A percentile compares a stretch with the other conserved stretches of the same genome.
phyloP scores from a whole-genome alignment of 257 asterid species.

The Solanum commersonii region DNA sequence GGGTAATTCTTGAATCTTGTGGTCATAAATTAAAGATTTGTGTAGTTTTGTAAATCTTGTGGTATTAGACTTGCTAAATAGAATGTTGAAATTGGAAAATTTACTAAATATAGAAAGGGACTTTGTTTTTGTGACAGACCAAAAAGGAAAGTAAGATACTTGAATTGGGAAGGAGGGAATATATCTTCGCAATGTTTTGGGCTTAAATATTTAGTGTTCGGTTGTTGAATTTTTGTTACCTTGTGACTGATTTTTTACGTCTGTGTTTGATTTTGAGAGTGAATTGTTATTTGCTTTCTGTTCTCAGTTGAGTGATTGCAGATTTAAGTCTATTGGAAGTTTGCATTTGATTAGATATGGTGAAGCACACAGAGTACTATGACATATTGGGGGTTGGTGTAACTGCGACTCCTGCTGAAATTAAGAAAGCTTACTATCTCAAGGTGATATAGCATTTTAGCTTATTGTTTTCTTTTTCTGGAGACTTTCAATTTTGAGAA shows the following conservation, averaged over 20 bases:
- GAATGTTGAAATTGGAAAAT: not conserved
- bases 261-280: not conserved
- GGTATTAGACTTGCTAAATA: not conserved
- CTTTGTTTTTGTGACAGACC: not conserved
- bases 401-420: constrained; percentile 54
- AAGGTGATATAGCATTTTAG: constrained; percentile 34
- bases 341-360: constrained; percentile 27
- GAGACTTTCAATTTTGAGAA: not conserved
- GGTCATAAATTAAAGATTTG: not conserved
- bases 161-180: not conserved
- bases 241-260: not conserved
- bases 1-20: not conserved
- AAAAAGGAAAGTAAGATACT: not conserved
- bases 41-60: not conserved
- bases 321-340: not conserved
- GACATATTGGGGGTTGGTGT: constrained; percentile 54
- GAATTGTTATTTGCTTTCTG: not conserved
- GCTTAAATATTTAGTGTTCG: not conserved
- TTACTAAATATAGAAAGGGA: not conserved
- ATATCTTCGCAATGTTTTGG: not conserved
- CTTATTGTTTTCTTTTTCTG: not conserved
- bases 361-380: constrained; percentile 63
- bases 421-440: constrained; percentile 65
- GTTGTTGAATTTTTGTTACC: not conserved
- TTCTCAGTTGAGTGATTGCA: not conserved